Percentiles rank a stretch among this genome's conserved stretches.
Conservation (phyloP, 192 early-diverging fungal genomes). For the Polychytrium aggregatum region DNA sequence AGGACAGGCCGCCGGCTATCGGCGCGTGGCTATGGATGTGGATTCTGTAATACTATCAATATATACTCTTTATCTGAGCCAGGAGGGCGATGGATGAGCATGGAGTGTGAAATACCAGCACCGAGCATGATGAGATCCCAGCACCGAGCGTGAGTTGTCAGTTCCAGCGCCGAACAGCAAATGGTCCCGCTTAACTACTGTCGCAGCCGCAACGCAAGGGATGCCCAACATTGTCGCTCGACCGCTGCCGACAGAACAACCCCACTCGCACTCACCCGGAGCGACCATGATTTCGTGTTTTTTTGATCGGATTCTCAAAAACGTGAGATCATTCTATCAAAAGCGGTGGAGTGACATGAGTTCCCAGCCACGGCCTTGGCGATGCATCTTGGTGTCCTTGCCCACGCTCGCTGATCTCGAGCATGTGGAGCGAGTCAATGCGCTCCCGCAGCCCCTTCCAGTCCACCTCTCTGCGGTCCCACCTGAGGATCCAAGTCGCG, state of each 20-base stretch:
- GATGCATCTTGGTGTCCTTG: not conserved
- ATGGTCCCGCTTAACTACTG: not conserved
- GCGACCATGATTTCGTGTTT: slow-evolving; percentile 96
- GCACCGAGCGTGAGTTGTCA: not conserved
- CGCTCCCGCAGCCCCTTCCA: too few species aligned
- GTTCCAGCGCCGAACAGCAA: too few species aligned
- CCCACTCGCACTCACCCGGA: slow-evolving; percentile 58
- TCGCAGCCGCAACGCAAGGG: not conserved
- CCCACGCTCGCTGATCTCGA: not conserved
- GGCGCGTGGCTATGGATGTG: too few species aligned
- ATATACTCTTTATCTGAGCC: slow-evolving; percentile 68
- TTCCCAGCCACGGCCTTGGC: too few species aligned
- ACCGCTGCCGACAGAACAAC: too few species aligned
- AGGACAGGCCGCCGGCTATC: too few species aligned
- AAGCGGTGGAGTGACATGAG: slow-evolving; percentile 17
- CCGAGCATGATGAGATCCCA: not conserved
- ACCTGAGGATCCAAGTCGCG: slow-evolving; percentile 77
- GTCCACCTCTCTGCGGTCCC: slow-evolving; percentile 2
- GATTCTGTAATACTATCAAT: slow-evolving; percentile 73
- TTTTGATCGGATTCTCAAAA: slow-evolving; percentile 84
- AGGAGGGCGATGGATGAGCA: too few species aligned
- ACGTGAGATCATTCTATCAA: slow-evolving; percentile 93
- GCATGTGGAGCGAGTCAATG: not conserved
- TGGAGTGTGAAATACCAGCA: not conserved
- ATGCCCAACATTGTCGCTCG: too few species aligned